Evolutionary conservation across 1,284 basidiomycete species (phyloP).

Genomic region (Melampsora larici-populina): DNA sequence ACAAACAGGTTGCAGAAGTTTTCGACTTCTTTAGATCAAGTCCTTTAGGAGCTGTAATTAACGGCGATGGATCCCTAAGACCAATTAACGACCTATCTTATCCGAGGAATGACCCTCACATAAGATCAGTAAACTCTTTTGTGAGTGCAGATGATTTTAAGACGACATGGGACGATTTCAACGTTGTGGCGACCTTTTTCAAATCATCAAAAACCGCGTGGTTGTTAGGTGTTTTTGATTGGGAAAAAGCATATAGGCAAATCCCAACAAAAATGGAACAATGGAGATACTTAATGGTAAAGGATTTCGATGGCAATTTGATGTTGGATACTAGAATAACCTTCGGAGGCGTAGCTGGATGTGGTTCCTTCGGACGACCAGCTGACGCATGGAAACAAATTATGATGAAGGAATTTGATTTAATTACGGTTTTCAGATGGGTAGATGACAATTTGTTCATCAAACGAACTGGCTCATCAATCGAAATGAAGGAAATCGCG

Average conservation of each 20-base stretch:
- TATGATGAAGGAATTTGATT: not conserved
- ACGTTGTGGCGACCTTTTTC: not conserved
- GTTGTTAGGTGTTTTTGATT: too few species aligned
- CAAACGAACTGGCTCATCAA: not conserved
- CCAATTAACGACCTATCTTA: slow-evolving; percentile 8
- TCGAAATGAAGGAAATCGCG: not conserved
- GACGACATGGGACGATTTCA: slow-evolving; percentile 20
- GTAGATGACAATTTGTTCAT: not conserved
- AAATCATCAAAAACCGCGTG: not conserved
- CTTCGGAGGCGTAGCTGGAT: too few species aligned
- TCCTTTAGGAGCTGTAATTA: too few species aligned
- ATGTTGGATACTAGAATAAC: too few species aligned
- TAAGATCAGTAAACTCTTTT: slow-evolving; percentile 2
- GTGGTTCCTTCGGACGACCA: too few species aligned
- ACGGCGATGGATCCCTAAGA: not conserved
- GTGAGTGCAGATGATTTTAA: not conserved
- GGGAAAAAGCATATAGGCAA: too few species aligned
- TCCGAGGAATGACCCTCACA: not conserved
- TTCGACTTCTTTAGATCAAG: slow-evolving; percentile 4
- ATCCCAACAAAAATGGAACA: not conserved
- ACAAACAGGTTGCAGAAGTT: not conserved
- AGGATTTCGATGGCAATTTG: too few species aligned
- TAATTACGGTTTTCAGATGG: too few species aligned
- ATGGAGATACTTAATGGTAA: too few species aligned
- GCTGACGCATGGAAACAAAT: not conserved